phyloP scores from a whole-genome alignment of 495 filamentous ascomycete genomes.

The Neurospora sp. region DNA sequence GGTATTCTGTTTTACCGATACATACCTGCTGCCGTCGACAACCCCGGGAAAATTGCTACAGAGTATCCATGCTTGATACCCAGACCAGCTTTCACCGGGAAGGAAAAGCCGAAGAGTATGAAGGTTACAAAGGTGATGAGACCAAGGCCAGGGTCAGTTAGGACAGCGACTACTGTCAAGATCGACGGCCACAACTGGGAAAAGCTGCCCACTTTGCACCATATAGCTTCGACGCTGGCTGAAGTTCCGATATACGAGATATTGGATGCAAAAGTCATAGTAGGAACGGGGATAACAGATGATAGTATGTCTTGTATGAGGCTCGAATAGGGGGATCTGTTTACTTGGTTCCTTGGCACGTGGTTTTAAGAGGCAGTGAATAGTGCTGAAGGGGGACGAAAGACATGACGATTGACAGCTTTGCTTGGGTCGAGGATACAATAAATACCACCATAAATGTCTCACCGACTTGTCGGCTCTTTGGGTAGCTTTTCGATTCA shows the following conservation, averaged over 20 bases:
- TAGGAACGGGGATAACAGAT: conserved; percentile 40
- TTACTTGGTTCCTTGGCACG: not conserved
- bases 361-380: not conserved
- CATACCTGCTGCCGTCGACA: conserved; percentile 37
- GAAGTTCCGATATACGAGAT: conserved; percentile 46
- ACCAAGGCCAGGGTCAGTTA: conserved; percentile 22
- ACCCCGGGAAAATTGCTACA: conserved; percentile 31
- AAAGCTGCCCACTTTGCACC: conserved; percentile 44
- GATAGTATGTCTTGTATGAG: conserved; percentile 26
- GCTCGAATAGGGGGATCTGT: conserved; percentile 24
- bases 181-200: conserved; percentile 37
- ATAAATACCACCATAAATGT: not conserved
- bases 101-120: conserved; percentile 22
- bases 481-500: not conserved
- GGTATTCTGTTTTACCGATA: conserved; percentile 37
- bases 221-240: conserved; percentile 37
- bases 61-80: conserved; percentile 37
- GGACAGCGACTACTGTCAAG: conserved; percentile 14
- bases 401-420: not conserved
- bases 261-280: conserved; percentile 38
- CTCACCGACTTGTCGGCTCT: not conserved
- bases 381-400: not conserved
- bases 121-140: conserved; percentile 23
- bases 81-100: conserved; percentile 15
- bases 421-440: not conserved